A percentile compares a stretch with the other conserved stretches of the same genome.
phyloP scores from a whole-genome alignment of 495 filamentous ascomycete genomes.

The Tuber brumale region DNA sequence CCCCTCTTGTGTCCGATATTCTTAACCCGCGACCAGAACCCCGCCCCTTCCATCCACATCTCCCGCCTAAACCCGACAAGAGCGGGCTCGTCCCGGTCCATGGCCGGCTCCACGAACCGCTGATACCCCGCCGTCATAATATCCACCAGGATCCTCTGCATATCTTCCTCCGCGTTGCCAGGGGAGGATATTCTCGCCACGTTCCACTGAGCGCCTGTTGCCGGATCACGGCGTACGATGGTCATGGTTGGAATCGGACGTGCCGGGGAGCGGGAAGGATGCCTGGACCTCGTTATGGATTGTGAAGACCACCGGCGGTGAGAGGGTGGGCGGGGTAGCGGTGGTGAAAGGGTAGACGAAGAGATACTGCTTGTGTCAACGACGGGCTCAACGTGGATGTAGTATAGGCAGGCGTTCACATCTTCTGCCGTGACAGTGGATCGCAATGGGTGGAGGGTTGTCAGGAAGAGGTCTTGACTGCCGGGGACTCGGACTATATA shows the following conservation, averaged over 20 bases:
- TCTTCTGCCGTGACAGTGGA: slow-evolving; percentile 76
- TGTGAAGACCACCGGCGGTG: slow-evolving; percentile 27
- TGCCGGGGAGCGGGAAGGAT: slow-evolving; percentile 12
- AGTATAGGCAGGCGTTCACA: slow-evolving; percentile 82
- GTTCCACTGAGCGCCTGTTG: slow-evolving; percentile 78
- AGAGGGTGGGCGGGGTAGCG: slow-evolving; percentile 15
- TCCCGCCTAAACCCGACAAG: slow-evolving; percentile 21
- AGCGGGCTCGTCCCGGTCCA: slow-evolving; percentile 15
- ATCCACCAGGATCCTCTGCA: slow-evolving; percentile 52
- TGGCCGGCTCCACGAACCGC: slow-evolving; percentile 48
- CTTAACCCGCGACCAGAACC: slow-evolving; percentile 36
- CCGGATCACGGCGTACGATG: slow-evolving; percentile 79
- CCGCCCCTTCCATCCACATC: slow-evolving; percentile 36
- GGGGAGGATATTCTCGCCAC: slow-evolving; percentile 59
- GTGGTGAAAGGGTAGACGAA: slow-evolving; percentile 8
- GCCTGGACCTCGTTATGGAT: slow-evolving; percentile 20
- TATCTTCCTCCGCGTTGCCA: slow-evolving; percentile 43
- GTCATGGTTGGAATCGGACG: slow-evolving; percentile 58
- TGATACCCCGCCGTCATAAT: slow-evolving; percentile 58
- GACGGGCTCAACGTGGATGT: slow-evolving; percentile 65
- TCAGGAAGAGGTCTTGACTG: slow-evolving; percentile 89
- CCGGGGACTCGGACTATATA: slow-evolving; percentile 93
- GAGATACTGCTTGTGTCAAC: not conserved
- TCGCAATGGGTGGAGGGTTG: slow-evolving; percentile 71
- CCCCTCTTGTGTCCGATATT: slow-evolving; percentile 20